phyloP scores from a whole-genome alignment of 1,284 basidiomycete species.

The Cryptococcus wingfieldii region DNA sequence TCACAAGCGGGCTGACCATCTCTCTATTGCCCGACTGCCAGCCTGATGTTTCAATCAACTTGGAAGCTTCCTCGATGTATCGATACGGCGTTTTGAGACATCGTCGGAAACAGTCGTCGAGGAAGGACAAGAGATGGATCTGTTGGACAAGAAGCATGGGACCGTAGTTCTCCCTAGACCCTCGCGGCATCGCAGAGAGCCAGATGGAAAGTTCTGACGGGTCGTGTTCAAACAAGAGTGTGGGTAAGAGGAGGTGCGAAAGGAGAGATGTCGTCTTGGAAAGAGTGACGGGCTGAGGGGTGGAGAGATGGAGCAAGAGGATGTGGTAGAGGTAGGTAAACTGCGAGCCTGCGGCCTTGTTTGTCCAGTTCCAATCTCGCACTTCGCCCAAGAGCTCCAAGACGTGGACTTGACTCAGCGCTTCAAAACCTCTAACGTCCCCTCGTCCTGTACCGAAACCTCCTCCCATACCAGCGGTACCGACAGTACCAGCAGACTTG shows the following conservation, averaged over 20 bases:
- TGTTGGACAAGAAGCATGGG: conserved; percentile 57
- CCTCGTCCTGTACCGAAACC: conserved; percentile 49
- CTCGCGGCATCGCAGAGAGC: conserved; percentile 56
- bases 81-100: conserved; percentile 79
- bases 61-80: conserved; percentile 70
- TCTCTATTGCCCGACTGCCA: conserved; percentile 18
- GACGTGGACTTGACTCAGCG: conserved; percentile 70
- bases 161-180: conserved; percentile 54
- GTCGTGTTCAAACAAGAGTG: conserved; percentile 78
- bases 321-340: conserved; percentile 61
- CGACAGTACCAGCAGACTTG: conserved; percentile 39
- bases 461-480: conserved; percentile 49
- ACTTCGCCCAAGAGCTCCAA: conserved; percentile 66
- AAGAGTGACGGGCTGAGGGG: conserved; percentile 56
- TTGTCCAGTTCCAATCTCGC: conserved; percentile 71
- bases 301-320: conserved; percentile 59
- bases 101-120: conserved; percentile 83
- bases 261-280: conserved; percentile 59
- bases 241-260: conserved; percentile 60
- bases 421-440: conserved; percentile 55
- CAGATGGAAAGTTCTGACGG: conserved; percentile 68
- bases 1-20: conserved; percentile 65
- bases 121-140: conserved; percentile 62
- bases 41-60: conserved; percentile 11
- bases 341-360: conserved; percentile 56